Evolutionary conservation across 2,329 filamentous ascomycete genomes (phyloP).

Genomic region (Pseudocercospora musae): DNA sequence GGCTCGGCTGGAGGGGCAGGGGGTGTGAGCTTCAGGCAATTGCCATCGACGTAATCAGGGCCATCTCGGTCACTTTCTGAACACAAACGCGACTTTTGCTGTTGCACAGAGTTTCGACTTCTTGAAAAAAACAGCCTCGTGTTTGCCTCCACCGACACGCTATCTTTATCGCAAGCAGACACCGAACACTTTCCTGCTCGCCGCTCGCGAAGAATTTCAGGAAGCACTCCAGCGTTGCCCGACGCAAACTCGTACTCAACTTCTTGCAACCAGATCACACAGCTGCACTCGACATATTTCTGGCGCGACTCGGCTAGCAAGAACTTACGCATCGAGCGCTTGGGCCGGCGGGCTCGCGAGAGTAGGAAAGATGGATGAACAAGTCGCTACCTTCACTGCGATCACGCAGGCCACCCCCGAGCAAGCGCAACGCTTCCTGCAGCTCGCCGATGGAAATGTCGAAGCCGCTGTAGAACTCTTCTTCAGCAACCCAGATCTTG

Average conservation of each 20-base stretch:
- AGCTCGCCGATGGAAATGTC: conserved; percentile 78
- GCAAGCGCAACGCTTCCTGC: conserved; percentile 77
- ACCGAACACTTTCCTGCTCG: neutral
- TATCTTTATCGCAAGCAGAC: neutral
- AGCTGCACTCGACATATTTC: neutral
- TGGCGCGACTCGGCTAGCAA: neutral
- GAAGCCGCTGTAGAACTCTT: conserved; percentile 85
- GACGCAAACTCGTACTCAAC: neutral
- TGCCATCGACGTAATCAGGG: neutral
- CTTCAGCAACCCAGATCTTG: conserved; percentile 71
- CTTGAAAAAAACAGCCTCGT: neutral
- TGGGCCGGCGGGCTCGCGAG: conserved; percentile 4
- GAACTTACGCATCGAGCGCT: neutral
- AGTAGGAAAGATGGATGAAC: conserved; percentile 47
- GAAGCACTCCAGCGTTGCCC: neutral
- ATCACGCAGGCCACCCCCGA: conserved; percentile 74
- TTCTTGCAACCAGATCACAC: neutral
- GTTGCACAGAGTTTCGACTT: neutral
- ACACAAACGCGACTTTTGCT: neutral
- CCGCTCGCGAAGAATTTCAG: neutral
- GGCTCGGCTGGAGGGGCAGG: neutral
- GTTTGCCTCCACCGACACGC: neutral
- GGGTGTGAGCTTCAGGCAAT: neutral
- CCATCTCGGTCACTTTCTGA: neutral
- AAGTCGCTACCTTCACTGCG: conserved; percentile 71